Base-by-base conservation (phyloP, 805 yeast species). In the Tanozyma kutaoensis region DNA sequence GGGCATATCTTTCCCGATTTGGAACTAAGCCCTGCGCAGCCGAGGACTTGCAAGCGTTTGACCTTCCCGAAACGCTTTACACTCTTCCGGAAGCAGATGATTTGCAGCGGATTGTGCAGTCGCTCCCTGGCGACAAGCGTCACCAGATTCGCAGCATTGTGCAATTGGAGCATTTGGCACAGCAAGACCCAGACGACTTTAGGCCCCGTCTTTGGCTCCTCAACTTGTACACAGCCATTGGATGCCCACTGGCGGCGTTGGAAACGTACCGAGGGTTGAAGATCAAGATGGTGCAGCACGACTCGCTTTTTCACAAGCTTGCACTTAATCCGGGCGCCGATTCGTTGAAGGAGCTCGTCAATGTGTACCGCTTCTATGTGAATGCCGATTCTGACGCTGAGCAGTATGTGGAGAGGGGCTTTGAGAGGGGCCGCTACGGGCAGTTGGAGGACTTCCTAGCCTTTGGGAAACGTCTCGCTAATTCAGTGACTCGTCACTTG, bases 281-380 rank as follows among this genome's bases (percentile, higher is more conserved):
- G 20, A 67, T 84, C 38, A 81, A 78, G 42, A 73, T 76, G 52
- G 50, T 85, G 7, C 97, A 88, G 49, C 58, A 64, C 27, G 95
- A 86, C 41, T 67, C 81, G 0, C 46, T 79, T 25, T 66, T 75
- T 9, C 67, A 71, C 34, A 60, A 66, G 34, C 39, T 75, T 8
- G 46, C 43, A 21, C 80, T 81, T 0, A 39, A 55, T 2, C 50
- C 58, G 11, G 10, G 20, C 20, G 8, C 10, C 40, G 47, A 2
- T 52, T 55, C 15, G 38, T 71, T 7, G 43, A 56, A n/a, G 11
- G 32, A 35, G 15, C 35, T 45, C 12, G 35, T 55, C 9, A 38
- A 46, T 14, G 54, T 63, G 4, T 55, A 53, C 24, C 45, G 56
- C 2, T 61, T 79, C 29, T 81, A 79, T 42, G 51, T 64, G 22